These are phyloP conservation scores for Acorus calamus DNA, from an alignment of 106 monocot species.

Conservation along the genomic window DNA sequence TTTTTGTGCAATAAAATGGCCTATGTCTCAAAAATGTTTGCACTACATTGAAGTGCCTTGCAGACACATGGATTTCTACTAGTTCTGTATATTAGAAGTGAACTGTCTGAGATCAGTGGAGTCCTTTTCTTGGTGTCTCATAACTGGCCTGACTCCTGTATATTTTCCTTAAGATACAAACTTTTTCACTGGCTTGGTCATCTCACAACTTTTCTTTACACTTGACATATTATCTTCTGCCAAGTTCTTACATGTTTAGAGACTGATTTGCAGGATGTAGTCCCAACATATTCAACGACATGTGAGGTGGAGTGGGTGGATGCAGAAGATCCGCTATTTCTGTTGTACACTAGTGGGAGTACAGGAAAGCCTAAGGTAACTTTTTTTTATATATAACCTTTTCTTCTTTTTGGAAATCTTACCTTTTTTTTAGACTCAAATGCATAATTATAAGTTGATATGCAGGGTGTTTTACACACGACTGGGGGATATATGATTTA, in stretches of 20 bases:
- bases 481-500: slow-evolving; percentile 98
- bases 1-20: too few species aligned
- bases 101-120: too few species aligned
- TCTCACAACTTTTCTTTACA: too few species aligned
- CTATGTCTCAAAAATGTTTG: too few species aligned
- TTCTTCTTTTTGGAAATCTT: background rate
- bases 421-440: background rate
- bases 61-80: too few species aligned
- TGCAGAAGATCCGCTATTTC: slow-evolving; percentile 97
- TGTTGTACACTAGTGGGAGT: slow-evolving; percentile 98
- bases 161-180: too few species aligned
- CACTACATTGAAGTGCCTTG: too few species aligned
- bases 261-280: slow-evolving; percentile 58
- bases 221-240: background rate
- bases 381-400: background rate
- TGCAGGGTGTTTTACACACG: slow-evolving; percentile 94
- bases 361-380: slow-evolving; percentile 96
- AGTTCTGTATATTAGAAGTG: too few species aligned
- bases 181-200: too few species aligned
- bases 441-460: background rate
- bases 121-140: too few species aligned
- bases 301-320: slow-evolving; percentile 98
- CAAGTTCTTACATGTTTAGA: background rate
- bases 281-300: slow-evolving; percentile 60
- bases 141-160: too few species aligned